Evolutionary conservation across 1,284 basidiomycete species (phyloP), one percentile per base, ranked within the genome.

Genomic region (Tylopilus sp.): DNA sequence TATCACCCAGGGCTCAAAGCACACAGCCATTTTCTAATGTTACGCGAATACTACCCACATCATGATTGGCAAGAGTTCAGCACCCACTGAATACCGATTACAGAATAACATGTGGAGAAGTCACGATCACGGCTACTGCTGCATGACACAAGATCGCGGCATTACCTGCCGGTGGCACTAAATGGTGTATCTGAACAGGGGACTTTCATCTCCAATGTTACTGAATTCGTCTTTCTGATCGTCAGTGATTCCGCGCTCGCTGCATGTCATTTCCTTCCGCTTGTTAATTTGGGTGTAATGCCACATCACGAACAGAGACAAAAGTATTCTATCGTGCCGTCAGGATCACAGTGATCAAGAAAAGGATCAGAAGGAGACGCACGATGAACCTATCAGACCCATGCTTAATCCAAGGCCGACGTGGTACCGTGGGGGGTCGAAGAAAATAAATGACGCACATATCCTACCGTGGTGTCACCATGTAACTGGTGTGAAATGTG

Each of bases 361-460:
- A n/a, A 7, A 21, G 7, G n/a, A 45, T 28, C 7, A 9, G 18
- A 8, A n/a, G 17, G 36, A 35, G 29, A 52, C 66, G 14, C 24
- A 73, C 70, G 69, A 65, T 18, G 43, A 21, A 48, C 29, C 1
- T 29, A 57, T 29, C 4, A 52, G 34, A 26, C 20, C 46, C 53
- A 81, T 73, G 46, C 71, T 70, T 21, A 67, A 71, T n/a, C 68
- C 71, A 54, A 80, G 75, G 1, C 78, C 77, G 40, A 71, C 59
- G 50, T 71, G 71, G 63, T 71, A 81, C 15, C 68, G 68, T 20
- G 77, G 78, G 1, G 73, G 66, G 43, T 75, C 65, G 30, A 63
- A 58, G 51, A 76, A 77, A 45, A 77, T 66, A 57, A 73, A 77
- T 2, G 73, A 70, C 2, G 72, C 68, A 57, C 72, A 73, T 53